phyloP scores from a whole-genome alignment of 306 rosid genomes.

The Sophora flavescens region DNA sequence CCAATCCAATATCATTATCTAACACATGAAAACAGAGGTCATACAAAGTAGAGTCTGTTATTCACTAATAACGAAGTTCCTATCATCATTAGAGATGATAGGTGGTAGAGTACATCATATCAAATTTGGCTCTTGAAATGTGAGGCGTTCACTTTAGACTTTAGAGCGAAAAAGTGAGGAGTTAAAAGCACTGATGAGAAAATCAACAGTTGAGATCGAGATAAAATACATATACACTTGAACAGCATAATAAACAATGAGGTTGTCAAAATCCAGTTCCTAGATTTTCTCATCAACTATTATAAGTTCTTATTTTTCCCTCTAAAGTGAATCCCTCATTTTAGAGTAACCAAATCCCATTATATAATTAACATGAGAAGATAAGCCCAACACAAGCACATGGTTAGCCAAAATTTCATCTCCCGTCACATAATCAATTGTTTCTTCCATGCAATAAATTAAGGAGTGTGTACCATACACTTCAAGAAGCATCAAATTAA shows the following conservation, averaged over 20 bases:
- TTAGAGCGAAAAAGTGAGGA: too few relatives aligned
- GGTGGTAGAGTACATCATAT: background rate
- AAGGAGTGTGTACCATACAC: background rate
- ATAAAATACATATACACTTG: too few relatives aligned
- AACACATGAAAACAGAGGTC: background rate
- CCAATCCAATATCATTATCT: slow-evolving; percentile 3
- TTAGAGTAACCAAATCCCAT: background rate
- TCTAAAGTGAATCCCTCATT: background rate
- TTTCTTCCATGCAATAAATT: background rate
- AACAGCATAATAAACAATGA: too few relatives aligned
- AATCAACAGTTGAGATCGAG: too few relatives aligned
- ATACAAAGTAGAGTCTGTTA: background rate
- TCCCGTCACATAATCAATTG: background rate
- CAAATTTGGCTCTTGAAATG: too few relatives aligned
- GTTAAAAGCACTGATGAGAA: too few relatives aligned
- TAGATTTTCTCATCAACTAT: background rate
- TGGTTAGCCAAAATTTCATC: background rate
- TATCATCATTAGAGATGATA: background rate
- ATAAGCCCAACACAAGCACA: background rate
- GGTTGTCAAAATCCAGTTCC: background rate
- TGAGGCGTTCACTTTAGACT: too few relatives aligned
- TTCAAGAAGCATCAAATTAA: background rate
- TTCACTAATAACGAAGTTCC: slow-evolving; percentile 13
- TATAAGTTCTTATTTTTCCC: background rate
- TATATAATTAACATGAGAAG: background rate